These are phyloP conservation scores for Neurospora sp. DNA, from an alignment of 495 filamentous ascomycete species.

Conservation along the genomic window DNA sequence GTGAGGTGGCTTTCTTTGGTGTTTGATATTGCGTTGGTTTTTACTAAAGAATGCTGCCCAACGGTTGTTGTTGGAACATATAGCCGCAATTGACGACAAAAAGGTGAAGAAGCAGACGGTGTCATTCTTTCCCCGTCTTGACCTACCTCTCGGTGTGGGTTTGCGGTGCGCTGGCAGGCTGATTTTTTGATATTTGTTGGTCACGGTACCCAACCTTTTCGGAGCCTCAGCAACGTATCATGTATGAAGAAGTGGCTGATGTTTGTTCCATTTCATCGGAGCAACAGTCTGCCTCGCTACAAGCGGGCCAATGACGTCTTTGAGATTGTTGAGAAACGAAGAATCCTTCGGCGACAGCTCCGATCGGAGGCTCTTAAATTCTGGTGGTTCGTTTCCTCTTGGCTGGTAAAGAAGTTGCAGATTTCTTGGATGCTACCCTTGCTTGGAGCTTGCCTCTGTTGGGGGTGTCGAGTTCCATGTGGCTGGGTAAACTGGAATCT, in stretches of 20 bases:
- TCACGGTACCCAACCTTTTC: background rate
- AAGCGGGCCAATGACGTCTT: background rate
- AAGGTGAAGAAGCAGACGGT: background rate
- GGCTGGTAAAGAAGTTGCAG: background rate
- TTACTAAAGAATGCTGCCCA: background rate
- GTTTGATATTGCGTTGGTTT: background rate
- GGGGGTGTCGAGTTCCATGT: background rate
- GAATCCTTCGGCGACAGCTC: background rate
- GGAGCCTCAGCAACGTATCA: background rate
- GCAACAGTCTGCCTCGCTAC: background rate
- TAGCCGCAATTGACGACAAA: background rate
- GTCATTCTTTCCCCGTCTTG: background rate
- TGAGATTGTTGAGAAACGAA: background rate
- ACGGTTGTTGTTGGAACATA: background rate
- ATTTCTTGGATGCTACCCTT: background rate
- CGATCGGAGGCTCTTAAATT: background rate
- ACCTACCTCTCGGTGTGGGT: background rate
- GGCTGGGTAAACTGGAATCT: background rate
- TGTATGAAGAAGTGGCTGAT: too few species aligned
- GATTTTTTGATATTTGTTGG: background rate
- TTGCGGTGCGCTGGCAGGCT: background rate
- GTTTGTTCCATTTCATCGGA: background rate
- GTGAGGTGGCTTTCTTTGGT: background rate
- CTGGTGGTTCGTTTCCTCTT: background rate
- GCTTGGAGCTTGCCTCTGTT: background rate